Conservation (phyloP, 352 stramenopile species). For the Phytophthora tubulina region DNA sequence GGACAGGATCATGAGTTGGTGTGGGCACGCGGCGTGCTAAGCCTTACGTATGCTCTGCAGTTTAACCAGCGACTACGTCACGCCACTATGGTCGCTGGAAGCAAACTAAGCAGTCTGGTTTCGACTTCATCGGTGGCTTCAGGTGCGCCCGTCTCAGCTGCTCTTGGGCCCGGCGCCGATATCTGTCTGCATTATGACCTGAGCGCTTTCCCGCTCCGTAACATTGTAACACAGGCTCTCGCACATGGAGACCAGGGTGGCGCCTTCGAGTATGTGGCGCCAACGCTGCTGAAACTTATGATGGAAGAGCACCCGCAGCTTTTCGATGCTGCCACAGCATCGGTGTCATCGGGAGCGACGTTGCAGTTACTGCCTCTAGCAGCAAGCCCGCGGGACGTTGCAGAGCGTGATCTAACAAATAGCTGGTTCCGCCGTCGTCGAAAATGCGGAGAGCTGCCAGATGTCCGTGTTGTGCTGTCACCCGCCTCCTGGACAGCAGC, state of each 20-base stretch:
- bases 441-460: constrained; percentile 23
- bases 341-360: constrained; percentile 25
- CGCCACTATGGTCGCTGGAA: constrained; percentile 58
- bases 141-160: constrained; percentile 33
- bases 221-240: constrained; percentile 54
- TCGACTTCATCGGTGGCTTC: constrained; percentile 39
- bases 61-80: constrained; percentile 77
- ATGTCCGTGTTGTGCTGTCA: constrained; percentile 24
- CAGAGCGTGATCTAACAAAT: constrained; percentile 29
- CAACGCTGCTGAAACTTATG: constrained; percentile 60
- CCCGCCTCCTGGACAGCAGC: constrained; percentile 42
- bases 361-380: constrained; percentile 44
- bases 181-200: constrained; percentile 67
- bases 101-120: constrained; percentile 60
- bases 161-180: constrained; percentile 48
- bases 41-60: constrained; percentile 67
- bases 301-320: constrained; percentile 64
- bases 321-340: constrained; percentile 39
- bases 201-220: constrained; percentile 49
- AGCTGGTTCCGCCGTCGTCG: constrained; percentile 48
- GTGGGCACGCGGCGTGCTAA: constrained; percentile 54
- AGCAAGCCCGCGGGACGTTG: constrained; percentile 23
- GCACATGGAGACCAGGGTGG: constrained; percentile 42
- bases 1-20: constrained; percentile 28
- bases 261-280: constrained; percentile 64